Conservation (phyloP, 2,329 filamentous ascomycete genomes). For the Pyricularia grisea region DNA sequence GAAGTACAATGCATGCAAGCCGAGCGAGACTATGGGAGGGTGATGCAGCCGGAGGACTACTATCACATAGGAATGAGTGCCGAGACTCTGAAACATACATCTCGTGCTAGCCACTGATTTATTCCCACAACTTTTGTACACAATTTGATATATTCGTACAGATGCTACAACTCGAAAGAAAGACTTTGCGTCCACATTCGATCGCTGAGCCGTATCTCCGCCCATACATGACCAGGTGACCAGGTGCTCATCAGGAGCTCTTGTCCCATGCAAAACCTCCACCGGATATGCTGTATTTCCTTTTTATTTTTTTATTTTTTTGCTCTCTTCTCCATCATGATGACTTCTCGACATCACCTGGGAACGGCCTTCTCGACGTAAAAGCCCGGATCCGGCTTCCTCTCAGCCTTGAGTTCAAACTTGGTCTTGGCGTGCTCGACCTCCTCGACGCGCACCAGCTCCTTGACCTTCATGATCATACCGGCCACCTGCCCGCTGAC, state of each 20-base stretch:
- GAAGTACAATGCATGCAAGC: not conserved
- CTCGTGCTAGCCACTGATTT: not conserved
- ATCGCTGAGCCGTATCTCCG: not conserved
- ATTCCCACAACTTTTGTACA: not conserved
- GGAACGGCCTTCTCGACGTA: constrained; percentile 55
- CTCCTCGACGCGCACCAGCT: constrained; percentile 75
- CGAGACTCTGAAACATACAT: not conserved
- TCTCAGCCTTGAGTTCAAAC: constrained; percentile 57
- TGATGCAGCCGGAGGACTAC: not conserved
- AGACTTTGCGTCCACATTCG: not conserved
- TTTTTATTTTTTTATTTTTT: not conserved
- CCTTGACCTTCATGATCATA: constrained; percentile 90
- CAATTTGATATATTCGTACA: not conserved
- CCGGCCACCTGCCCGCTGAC: constrained; percentile 74
- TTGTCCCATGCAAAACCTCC: not conserved
- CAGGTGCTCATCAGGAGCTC: not conserved
- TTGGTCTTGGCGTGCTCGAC: constrained; percentile 57
- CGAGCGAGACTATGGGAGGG: not conserved
- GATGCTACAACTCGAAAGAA: not conserved
- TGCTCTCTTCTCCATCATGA: not conserved
- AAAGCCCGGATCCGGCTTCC: constrained; percentile 72
- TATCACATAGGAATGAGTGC: not conserved
- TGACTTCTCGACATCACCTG: constrained; percentile 15
- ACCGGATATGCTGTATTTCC: not conserved
- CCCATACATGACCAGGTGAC: not conserved